Percentiles rank a stretch among this genome's conserved stretches.
phyloP scores from a whole-genome alignment of 805 yeast genomes.

The Monosporozyma siamensis region DNA sequence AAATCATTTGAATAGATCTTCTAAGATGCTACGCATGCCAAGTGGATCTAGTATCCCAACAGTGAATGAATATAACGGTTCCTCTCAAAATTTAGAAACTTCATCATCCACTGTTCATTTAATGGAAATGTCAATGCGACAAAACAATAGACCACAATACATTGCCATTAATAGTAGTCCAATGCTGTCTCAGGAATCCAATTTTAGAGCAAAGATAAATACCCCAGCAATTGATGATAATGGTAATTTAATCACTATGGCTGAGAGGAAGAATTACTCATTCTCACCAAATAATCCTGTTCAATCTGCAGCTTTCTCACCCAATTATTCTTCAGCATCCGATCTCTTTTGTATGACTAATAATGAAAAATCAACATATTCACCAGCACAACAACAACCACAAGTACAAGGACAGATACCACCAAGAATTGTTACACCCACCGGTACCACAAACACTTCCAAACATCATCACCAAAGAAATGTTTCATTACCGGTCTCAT shows the following conservation, averaged over 20 bases:
- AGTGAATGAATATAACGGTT: neutral
- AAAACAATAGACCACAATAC: constrained; percentile 20
- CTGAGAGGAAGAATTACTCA: constrained; percentile 16
- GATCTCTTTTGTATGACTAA: constrained; percentile 2
- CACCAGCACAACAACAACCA: neutral
- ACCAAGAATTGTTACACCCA: neutral
- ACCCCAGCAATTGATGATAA: constrained; percentile 33
- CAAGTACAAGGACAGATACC: neutral
- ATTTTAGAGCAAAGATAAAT: constrained; percentile 18
- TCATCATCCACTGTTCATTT: constrained; percentile 1
- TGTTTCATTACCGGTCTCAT: constrained; percentile 14
- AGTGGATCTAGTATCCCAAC: constrained; percentile 4
- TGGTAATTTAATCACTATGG: constrained; percentile 29
- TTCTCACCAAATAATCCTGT: neutral
- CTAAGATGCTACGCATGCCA: constrained; percentile 1
- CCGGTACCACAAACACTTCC: neutral
- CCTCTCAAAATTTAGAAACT: neutral
- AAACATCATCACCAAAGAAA: constrained; percentile 17
- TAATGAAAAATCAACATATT: neutral
- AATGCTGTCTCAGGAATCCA: constrained; percentile 4
- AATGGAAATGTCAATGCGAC: constrained; percentile 1
- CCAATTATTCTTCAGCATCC: constrained; percentile 7
- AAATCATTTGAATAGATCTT: constrained; percentile 11
- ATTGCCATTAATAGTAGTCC: constrained; percentile 18
- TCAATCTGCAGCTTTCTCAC: constrained; percentile 6